Evolutionary conservation across 192 early-diverging fungal genomes (phyloP).

Genomic region (Backusella sp.): DNA sequence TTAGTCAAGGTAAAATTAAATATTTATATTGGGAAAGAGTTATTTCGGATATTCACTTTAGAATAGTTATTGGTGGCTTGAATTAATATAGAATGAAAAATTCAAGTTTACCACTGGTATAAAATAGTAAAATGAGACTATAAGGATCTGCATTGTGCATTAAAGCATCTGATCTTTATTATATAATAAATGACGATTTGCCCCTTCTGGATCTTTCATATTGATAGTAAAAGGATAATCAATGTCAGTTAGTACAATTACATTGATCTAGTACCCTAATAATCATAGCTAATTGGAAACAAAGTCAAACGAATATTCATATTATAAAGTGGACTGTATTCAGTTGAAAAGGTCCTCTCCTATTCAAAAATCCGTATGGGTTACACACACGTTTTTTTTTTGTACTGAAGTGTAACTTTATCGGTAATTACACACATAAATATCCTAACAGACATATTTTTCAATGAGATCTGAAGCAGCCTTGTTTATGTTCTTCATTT

Average conservation of each 20-base stretch:
- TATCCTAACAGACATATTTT: neutral
- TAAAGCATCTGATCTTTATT: slow-evolving; percentile 3
- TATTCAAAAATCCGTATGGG: neutral
- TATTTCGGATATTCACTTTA: neutral
- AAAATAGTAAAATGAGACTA: neutral
- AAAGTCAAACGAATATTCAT: neutral
- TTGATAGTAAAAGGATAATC: neutral
- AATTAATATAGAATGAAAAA: neutral
- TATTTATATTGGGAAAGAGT: neutral
- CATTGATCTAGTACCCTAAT: neutral
- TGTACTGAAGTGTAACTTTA: too few species aligned
- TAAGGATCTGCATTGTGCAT: neutral
- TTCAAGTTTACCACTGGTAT: neutral
- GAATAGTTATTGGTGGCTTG: neutral
- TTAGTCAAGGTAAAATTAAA: neutral
- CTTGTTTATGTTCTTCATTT: too few species aligned
- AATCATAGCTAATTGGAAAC: neutral
- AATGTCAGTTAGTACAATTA: neutral
- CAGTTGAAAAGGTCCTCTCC: neutral
- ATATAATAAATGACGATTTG: neutral
- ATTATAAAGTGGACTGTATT: neutral
- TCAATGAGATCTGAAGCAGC: too few species aligned
- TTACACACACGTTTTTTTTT: neutral
- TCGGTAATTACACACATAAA: neutral
- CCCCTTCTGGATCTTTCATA: neutral